Base-by-base conservation (phyloP, 176 grass and related monocot genomes). In the Zea luxurians region DNA sequence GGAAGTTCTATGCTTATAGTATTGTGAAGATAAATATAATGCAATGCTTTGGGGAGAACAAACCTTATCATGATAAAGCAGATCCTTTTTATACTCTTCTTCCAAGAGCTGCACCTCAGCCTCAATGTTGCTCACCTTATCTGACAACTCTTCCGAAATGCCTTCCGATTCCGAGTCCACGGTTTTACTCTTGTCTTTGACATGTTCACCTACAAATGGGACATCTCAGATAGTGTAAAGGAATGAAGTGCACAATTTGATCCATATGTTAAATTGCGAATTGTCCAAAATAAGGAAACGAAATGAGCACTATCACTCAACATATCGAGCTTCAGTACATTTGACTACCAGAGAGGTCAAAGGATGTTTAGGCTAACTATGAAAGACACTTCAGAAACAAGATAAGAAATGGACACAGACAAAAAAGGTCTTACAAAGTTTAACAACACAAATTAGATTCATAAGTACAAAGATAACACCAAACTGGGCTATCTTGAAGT, bases 61-160 rank as follows among this genome's bases (percentile, higher is more conserved):
- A 10, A 97, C 90, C 70, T 88, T 49, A 37, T 85, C 73, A 86
- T 74, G 70, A 37, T 70, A 41, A 64, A 84, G 80, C 61, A 87
- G 60, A 46, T 87, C 82, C 5, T 89, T 93, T 58, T 89, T 55
- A 27, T 90, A 97, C 52, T 87, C 93, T 74, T 13, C 68, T 65
- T 97, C 85, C 73, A 97, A 44, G 35, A 74, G 40, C 13, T 77
- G 77, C 73, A 93, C 48, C 85, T 93, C 82, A 72, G 68, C 55
- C 42, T 83, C 79, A 13, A 80, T 50, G 11, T 11, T 68, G 63
- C 60, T 83, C 42, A 71, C 69, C 50, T 92, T 82, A 70, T 82
- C 90, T 42, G 37, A 64, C 67, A 86, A 59, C 57, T 52, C 83
- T 78, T 86, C 86, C 68, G 64, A 46, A 48, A 50, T 90, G 13